Percentiles rank a stretch among this genome's conserved stretches.
Evolutionary conservation across 495 filamentous ascomycete genomes (phyloP).

Genomic region (Podospora tetraspora): DNA sequence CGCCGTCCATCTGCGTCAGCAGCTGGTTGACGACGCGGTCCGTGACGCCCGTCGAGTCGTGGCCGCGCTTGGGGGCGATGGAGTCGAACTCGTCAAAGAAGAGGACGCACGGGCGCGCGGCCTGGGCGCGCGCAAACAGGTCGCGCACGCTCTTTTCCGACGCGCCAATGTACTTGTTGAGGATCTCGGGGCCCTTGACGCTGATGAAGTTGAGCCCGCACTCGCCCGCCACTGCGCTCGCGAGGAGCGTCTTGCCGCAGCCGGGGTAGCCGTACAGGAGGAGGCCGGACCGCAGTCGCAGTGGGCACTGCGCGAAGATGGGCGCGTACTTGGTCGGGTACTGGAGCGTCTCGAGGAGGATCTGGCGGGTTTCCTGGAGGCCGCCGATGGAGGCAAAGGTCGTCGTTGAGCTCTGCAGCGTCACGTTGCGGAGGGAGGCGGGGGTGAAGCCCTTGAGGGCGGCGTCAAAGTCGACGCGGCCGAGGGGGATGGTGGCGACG

Average conservation of each 20-base stretch:
- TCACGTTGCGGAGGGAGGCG: slow-evolving; percentile 87
- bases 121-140: slow-evolving; percentile 85
- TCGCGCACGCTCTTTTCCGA: slow-evolving; percentile 93
- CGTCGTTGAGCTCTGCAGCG: slow-evolving; percentile 80
- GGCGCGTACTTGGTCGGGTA: slow-evolving; percentile 98
- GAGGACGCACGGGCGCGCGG: slow-evolving; percentile 83
- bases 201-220: slow-evolving; percentile 97
- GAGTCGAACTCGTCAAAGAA: slow-evolving; percentile 99
- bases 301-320: slow-evolving; percentile 91
- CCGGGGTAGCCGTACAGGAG: slow-evolving; percentile 93
- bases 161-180: slow-evolving; percentile 98
- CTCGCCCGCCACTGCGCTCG: slow-evolving; percentile 89
- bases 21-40: slow-evolving; percentile 98
- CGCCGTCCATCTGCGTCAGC: slow-evolving; percentile 97
- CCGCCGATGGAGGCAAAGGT: slow-evolving; percentile 90
- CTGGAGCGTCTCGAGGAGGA: slow-evolving; percentile 86
- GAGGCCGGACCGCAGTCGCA: slow-evolving; percentile 85
- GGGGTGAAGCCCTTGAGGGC: slow-evolving; percentile 91
- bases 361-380: slow-evolving; percentile 74
- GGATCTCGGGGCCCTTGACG: slow-evolving; percentile 94
- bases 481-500: slow-evolving; percentile 50
- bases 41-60: slow-evolving; percentile 93
- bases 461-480: slow-evolving; percentile 66
- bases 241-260: slow-evolving; percentile 92
- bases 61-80: slow-evolving; percentile 93